Base-by-base conservation (phyloP, 2,329 filamentous ascomycete species). In the Neonectria punicea region DNA sequence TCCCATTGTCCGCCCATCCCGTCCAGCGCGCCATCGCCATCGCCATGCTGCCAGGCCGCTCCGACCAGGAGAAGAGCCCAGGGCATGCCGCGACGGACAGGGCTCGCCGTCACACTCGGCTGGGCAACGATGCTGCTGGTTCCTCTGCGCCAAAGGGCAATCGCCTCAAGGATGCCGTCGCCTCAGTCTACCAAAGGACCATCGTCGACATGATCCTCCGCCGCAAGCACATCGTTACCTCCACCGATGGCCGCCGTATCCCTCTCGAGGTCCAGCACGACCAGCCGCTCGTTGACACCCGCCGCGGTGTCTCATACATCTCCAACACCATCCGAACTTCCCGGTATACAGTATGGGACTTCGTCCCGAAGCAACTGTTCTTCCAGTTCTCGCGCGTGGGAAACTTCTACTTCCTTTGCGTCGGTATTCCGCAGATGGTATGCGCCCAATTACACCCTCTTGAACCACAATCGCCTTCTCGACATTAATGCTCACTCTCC, bases 381-480 rank as follows among this genome's bases (percentile, higher is more conserved):
- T 94, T 93, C 59, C 93, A 97, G 74, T 96, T 96, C 75, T 92
- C 92, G 8, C 92, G 95, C 66, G 81, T 97, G 53, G 92, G 92
- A 70, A 97, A 97, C 79, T 96, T 97, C 74, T 88, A 97, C 79
- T 97, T 97, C 78, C 85, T 97, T 61, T 90, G 92, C 70, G 89
- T 97, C 68, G 92, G 93, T 47, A 90, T 97, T 66, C 85, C 95
- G 54, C 93, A 97, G 79, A 93, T 93, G 80, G 79, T 81, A 68
- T 39, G 75, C 70, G 51, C 28, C 34, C 36, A 13, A 46, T 11
- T 13, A 7, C 14, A 16, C 11, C 32, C 22, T 41, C 34, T 11
- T 22, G 36, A 28, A 34, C 32, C 36, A 7, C 49, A 60, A 14
- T 20, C 51, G 39, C 51, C 8, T 28, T 63, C 13, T 10, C 16